Evolutionary conservation across 23 red algal species (phyloP), one percentile per base, ranked within the genome.

Genomic region (Pyropia haitanensis): DNA sequence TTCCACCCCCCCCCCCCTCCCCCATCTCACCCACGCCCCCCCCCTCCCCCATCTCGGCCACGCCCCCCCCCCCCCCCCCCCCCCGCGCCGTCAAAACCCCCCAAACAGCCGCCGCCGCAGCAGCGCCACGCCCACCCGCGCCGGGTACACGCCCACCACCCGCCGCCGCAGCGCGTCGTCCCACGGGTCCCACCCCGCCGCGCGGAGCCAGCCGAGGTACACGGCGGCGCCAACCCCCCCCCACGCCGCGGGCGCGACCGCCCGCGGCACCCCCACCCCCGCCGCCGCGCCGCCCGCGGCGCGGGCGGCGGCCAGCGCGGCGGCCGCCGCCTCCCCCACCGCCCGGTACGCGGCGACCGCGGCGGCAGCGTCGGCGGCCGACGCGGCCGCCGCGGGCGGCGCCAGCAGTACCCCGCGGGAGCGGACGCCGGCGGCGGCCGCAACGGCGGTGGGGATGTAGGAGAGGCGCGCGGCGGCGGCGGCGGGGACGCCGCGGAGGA

Each of bases 401-500:
- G 39, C 5, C 39, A 46, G 39, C 4, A 87, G 54, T 39, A 87
- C 50, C 18, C 76, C 51, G 18, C 58, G 58, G 21, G 53, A 32
- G 24, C 48, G 2, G n/a, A 65, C 63, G 1, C 68, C 79, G 55
- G 46, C 32, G 28, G 33, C 58, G 9, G 51, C 57, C 32, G 73
- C 68, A 1, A 87, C 18, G 56, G 64, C 63, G n/a, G 70, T 39
- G 16, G 81, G 81, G 62, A 76, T 76, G 71, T 87, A 87, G 2
- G 81, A 70, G 6, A 87, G 51, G n/a, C 81, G 53, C 4, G 61
- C 59, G 1, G 71, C 63, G 28, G 71, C 81, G 52, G 65, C 61
- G n/a, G 72, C 70, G 10, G 81, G 71, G 31, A 60, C 64, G 16
- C 71, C 81, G 18, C 81, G 81, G 59, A 87, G 56, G 22, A 87